Evolutionary conservation across 352 stramenopile species (phyloP), one percentile per base, ranked within the genome.

Genomic region (Globisporangium solare): DNA sequence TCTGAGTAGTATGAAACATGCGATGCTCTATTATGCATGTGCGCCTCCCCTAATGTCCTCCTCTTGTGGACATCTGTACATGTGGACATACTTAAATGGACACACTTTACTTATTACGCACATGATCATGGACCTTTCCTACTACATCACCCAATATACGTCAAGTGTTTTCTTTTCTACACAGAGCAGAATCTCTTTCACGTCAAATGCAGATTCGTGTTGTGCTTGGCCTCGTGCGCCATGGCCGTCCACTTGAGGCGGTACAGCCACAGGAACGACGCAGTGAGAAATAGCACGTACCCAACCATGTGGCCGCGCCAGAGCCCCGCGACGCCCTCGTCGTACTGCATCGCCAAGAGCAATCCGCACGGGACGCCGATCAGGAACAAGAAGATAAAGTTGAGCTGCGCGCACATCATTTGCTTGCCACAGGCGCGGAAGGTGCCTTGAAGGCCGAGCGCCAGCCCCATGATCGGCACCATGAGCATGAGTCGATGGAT

Each of bases 281-380:
- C 60, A 18, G 53, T 27, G 1, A 45, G 37, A 32, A 64, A 71
- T 8, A 64, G 17, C 0, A 56, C 20, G 32, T 67, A 50, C 15
- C 64, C 67, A 1, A 49, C 54, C 7, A 39, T 50, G 31, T 67
- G 57, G 3, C 63, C 67, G 14, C 64, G 1, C 67, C 67, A 74
- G 18, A 74, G 60, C 0, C 67, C 67, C 0, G 55, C 32, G 21
- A 74, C 50, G 31, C 63, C 67, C 7, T 32, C 46, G 2, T 52
- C 20, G 13, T 66, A 50, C 15, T 32, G 12, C 24, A 67, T 27
- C 10, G 63, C 67, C 22, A 74, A 50, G 13, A 57, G 18, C 4
- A 64, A n/a, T 0, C 67, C 64, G 12, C 69, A 24, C 6, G 67
- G 67, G 13, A 69, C 35, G 1, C 63, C 67, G 14, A 71, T 22